phyloP scores from a whole-genome alignment of 108 stramenopile genomes.

The Conticribra guillardii region DNA sequence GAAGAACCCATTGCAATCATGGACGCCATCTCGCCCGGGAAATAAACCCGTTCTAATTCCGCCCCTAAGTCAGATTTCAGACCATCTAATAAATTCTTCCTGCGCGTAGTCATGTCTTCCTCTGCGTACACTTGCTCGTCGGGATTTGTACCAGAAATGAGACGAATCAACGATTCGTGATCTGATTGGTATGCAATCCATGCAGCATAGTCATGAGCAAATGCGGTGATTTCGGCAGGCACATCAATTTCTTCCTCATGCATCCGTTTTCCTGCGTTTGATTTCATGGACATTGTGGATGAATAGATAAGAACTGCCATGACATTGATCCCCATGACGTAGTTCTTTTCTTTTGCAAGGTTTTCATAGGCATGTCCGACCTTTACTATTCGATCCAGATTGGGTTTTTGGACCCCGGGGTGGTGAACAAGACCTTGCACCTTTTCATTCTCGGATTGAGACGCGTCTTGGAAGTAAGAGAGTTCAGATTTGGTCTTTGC shows the following conservation, averaged over 20 bases:
- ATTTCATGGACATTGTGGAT: constrained; percentile 18
- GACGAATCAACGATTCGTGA: constrained; percentile 48
- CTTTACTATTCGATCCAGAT: constrained; percentile 36
- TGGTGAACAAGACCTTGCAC: constrained; percentile 24
- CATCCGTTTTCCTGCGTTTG: constrained; percentile 11
- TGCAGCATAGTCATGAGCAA: constrained; percentile 50
- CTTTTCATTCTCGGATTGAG: constrained; percentile 37
- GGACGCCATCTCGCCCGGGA: constrained; percentile 15
- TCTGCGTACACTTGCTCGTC: constrained; percentile 54
- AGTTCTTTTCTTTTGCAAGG: constrained; percentile 51
- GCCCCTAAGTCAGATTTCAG: constrained; percentile 39
- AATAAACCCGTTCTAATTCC: constrained; percentile 35
- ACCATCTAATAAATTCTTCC: constrained; percentile 29
- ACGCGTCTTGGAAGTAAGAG: constrained; percentile 24
- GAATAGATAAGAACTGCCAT: constrained; percentile 20
- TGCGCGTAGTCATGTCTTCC: constrained; percentile 47
- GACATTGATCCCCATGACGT: constrained; percentile 51
- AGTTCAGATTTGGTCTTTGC: constrained; percentile 34
- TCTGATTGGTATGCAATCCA: constrained; percentile 55
- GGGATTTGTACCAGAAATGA: constrained; percentile 52
- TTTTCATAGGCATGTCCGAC: constrained; percentile 53
- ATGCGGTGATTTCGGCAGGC: constrained; percentile 50
- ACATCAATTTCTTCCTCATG: constrained; percentile 39
- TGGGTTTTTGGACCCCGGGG: constrained; percentile 43
- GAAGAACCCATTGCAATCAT: no score